Evolutionary conservation across 805 yeast genomes (phyloP).

Genomic region (Spathaspora arborariae): DNA sequence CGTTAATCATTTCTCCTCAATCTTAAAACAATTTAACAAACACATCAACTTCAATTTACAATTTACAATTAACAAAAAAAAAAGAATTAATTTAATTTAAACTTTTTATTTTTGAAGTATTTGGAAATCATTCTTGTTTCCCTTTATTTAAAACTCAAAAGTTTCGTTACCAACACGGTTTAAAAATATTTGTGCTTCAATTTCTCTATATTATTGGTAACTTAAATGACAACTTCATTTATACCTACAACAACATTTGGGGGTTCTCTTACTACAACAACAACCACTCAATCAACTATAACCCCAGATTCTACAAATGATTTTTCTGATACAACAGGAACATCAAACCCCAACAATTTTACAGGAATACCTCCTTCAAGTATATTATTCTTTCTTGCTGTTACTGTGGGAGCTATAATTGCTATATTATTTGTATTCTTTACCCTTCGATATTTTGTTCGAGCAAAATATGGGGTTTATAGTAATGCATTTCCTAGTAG

Average conservation of each 20-base stretch:
- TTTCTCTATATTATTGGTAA: too few species aligned
- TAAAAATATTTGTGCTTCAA: too few species aligned
- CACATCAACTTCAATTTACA: too few species aligned
- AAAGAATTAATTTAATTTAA: too few species aligned
- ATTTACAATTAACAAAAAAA: too few species aligned
- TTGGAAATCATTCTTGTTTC: too few species aligned
- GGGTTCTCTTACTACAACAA: neutral
- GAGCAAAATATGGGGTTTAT: conserved; percentile 53
- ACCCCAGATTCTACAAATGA: neutral
- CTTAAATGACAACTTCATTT: neutral
- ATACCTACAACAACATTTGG: neutral
- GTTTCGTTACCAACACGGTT: too few species aligned
- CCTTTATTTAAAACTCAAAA: too few species aligned
- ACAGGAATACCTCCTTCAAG: conserved; percentile 46
- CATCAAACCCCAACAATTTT: neutral
- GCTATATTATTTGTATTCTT: conserved; percentile 56
- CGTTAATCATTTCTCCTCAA: neutral
- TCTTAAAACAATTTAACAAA: too few species aligned
- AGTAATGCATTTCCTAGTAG: conserved; percentile 23
- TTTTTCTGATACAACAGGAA: neutral
- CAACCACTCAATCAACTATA: neutral
- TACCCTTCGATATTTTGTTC: conserved; percentile 55
- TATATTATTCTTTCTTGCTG: conserved; percentile 59
- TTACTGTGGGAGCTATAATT: conserved; percentile 57
- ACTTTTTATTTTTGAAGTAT: too few species aligned